Conservation (phyloP, 2,329 filamentous ascomycete species). For the Arthrobotrys musiformis region DNA sequence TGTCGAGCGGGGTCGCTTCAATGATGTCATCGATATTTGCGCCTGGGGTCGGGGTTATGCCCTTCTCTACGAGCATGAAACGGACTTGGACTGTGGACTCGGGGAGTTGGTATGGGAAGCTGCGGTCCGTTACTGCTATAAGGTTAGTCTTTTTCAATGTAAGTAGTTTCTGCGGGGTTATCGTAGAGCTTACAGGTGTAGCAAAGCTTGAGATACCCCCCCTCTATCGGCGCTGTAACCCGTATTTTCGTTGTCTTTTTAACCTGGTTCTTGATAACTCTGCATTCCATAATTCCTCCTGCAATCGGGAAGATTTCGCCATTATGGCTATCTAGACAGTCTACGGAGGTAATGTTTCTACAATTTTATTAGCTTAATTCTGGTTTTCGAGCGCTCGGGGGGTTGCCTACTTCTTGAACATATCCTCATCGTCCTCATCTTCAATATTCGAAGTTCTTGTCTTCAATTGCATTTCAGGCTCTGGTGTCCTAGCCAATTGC, state of each 20-base stretch:
- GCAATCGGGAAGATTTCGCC: conserved; percentile 44
- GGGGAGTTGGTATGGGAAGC: conserved; percentile 52
- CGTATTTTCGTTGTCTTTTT: conserved; percentile 47
- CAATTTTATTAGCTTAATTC: neutral
- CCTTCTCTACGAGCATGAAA: conserved; percentile 54
- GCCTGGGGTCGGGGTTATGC: conserved; percentile 15
- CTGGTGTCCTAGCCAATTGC: conserved; percentile 14
- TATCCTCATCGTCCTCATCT: conserved; percentile 42
- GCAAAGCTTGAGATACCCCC: conserved; percentile 39
- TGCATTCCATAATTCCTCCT: conserved; percentile 43
- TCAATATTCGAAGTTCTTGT: conserved; percentile 30
- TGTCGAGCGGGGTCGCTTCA: conserved; percentile 21
- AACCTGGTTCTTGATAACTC: conserved; percentile 48
- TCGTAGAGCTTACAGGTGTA: conserved; percentile 32
- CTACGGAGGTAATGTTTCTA: conserved; percentile 49
- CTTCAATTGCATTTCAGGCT: conserved; percentile 16
- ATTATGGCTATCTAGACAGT: conserved; percentile 38
- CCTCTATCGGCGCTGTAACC: conserved; percentile 37
- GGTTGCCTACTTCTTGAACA: conserved; percentile 37
- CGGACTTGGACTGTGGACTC: conserved; percentile 50
- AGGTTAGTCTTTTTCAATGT: neutral
- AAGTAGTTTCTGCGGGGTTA: neutral
- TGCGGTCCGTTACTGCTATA: conserved; percentile 38
- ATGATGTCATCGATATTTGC: conserved; percentile 25
- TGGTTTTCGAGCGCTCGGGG: neutral